These are phyloP conservation scores for Cyathus striatus DNA, from an alignment of 768 basidiomycete species.

Conservation along the genomic window DNA sequence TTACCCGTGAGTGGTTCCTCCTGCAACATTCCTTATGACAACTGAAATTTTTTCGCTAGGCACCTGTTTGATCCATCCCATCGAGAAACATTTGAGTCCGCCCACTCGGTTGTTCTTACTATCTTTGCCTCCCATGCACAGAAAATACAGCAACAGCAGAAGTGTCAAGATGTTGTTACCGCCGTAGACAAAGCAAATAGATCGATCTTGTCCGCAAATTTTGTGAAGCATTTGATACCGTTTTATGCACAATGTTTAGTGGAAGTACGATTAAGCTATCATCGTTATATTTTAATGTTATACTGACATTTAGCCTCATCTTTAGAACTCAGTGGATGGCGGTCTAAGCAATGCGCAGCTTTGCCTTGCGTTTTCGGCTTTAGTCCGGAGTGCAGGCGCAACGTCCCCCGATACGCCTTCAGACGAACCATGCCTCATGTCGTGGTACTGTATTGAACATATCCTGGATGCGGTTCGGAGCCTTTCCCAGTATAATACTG, in stretches of 20 bases:
- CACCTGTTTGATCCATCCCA: constrained; percentile 54
- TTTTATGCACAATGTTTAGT: constrained; percentile 72
- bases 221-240: constrained; percentile 58
- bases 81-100: constrained; percentile 80
- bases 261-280: constrained; percentile 39
- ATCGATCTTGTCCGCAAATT: constrained; percentile 21
- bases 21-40: constrained; percentile 2
- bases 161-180: constrained; percentile 6
- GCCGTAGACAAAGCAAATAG: constrained; percentile 5
- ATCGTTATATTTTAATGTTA: background rate
- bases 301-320: background rate
- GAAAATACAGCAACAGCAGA: constrained; percentile 21
- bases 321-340: constrained; percentile 60
- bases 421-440: constrained; percentile 38
- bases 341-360: constrained; percentile 62
- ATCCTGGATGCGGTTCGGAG: constrained; percentile 44
- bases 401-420: constrained; percentile 9
- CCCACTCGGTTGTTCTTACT: constrained; percentile 79
- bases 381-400: constrained; percentile 50
- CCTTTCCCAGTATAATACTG: constrained; percentile 17
- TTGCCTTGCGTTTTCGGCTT: constrained; percentile 67
- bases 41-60: too few relatives aligned
- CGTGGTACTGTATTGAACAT: constrained; percentile 63
- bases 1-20: constrained; percentile 49
- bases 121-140: constrained; percentile 62